These are phyloP conservation scores for Ophiostoma fasciatum DNA, from an alignment of 2,329 filamentous ascomycete genomes.

Conservation along the genomic window DNA sequence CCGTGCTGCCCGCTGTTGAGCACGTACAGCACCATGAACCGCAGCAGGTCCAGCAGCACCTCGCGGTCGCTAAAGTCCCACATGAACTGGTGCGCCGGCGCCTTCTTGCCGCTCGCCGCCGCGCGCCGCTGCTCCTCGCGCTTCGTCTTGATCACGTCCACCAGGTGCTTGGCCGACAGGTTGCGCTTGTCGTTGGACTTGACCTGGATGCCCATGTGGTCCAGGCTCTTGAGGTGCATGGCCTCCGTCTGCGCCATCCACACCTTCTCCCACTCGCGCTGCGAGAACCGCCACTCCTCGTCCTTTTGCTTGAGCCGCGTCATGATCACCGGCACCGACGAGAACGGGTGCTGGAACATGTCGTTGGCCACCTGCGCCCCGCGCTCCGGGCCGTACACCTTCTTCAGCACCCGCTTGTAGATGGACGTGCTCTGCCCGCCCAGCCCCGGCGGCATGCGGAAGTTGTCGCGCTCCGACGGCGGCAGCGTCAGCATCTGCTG, in stretches of 20 bases:
- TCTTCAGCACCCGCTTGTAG: slow-evolving; percentile 93
- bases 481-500: slow-evolving; percentile 76
- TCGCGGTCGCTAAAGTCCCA: slow-evolving; percentile 61
- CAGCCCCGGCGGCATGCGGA: slow-evolving; percentile 68
- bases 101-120: slow-evolving; percentile 43
- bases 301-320: slow-evolving; percentile 88
- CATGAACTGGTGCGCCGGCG: slow-evolving; percentile 56
- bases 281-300: slow-evolving; percentile 89
- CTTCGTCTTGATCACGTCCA: slow-evolving; percentile 81
- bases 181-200: slow-evolving; percentile 84
- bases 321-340: slow-evolving; percentile 77
- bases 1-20: slow-evolving; percentile 57
- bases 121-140: slow-evolving; percentile 73
- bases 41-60: slow-evolving; percentile 47
- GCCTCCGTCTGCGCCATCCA: slow-evolving; percentile 93
- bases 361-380: slow-evolving; percentile 77
- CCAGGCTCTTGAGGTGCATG: slow-evolving; percentile 90
- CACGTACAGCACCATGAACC: slow-evolving; percentile 49
- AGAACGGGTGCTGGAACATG: slow-evolving; percentile 70
- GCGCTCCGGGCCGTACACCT: slow-evolving; percentile 78
- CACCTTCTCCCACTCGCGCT: slow-evolving; percentile 97
- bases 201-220: slow-evolving; percentile 87
- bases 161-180: slow-evolving; percentile 77
- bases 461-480: slow-evolving; percentile 54
- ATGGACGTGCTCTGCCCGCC: slow-evolving; percentile 92